These are phyloP conservation scores for Trichoderma endophyticum DNA, from an alignment of 2,329 filamentous ascomycete species.

Conservation along the genomic window DNA sequence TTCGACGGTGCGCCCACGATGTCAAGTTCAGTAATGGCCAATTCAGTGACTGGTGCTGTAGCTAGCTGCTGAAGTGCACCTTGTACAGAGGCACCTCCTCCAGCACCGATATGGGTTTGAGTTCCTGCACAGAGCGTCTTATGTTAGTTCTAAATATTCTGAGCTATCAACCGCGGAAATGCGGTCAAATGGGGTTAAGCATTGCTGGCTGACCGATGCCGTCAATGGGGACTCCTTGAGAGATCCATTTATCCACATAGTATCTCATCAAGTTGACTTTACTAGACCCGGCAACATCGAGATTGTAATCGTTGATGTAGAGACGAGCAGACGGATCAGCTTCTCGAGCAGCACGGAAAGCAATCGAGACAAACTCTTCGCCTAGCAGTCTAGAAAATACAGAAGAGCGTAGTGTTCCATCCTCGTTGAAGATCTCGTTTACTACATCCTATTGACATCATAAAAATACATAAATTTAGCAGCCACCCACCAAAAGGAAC, in stretches of 20 bases:
- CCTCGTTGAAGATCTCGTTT: constrained; percentile 4
- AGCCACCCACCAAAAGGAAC: not conserved
- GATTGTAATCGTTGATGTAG: constrained; percentile 8
- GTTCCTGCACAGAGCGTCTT: not conserved
- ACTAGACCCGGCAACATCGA: not conserved
- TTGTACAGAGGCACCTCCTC: not conserved
- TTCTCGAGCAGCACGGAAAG: not conserved
- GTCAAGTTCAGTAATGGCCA: constrained; percentile 3
- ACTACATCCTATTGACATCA: not conserved
- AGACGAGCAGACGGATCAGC: not conserved
- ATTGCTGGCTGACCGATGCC: not conserved
- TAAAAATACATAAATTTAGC: not conserved
- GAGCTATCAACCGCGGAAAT: not conserved
- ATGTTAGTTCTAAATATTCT: not conserved
- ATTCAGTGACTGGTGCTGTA: not conserved
- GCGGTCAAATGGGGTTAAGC: not conserved
- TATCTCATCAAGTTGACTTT: not conserved
- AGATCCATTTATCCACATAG: constrained; percentile 5
- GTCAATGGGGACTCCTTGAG: constrained; percentile 5
- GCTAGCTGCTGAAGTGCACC: not conserved
- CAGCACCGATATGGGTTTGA: not conserved
- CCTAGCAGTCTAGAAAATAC: not conserved
- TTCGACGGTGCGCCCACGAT: not conserved
- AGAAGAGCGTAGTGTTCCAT: constrained; percentile 2
- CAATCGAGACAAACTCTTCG: constrained; percentile 7